phyloP scores from a whole-genome alignment of 1,139 yeast species.

The Martiniozyma asiatica region DNA sequence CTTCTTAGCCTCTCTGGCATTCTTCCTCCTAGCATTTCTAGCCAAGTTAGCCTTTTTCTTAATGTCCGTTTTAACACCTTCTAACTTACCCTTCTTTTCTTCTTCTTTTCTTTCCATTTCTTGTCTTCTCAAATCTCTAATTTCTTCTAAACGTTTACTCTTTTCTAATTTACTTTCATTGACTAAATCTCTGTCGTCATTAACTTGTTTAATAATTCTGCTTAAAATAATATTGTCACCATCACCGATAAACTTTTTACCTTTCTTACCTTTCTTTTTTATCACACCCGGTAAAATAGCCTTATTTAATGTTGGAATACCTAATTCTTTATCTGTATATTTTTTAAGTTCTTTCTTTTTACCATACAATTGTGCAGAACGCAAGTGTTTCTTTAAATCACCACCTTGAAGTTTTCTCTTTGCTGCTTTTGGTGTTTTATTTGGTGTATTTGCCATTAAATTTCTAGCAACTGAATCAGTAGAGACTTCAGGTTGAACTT shows the following conservation, averaged over 20 bases:
- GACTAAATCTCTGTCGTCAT: conserved; percentile 69
- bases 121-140: conserved; percentile 73
- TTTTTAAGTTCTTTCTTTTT: conserved; percentile 49
- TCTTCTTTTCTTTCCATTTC: conserved; percentile 81
- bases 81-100: conserved; percentile 55
- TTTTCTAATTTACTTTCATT: conserved; percentile 86
- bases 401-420: conserved; percentile 33
- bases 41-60: conserved; percentile 61
- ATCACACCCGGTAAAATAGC: conserved; percentile 82
- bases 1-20: conserved; percentile 38
- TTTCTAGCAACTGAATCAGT: conserved; percentile 57
- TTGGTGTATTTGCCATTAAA: conserved; percentile 48
- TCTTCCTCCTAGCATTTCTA: conserved; percentile 57
- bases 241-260: conserved; percentile 77
- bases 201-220: conserved; percentile 67
- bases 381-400: conserved; percentile 53
- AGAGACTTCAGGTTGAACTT: conserved; percentile 54
- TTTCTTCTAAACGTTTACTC: conserved; percentile 77
- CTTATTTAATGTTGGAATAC: conserved; percentile 67
- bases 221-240: conserved; percentile 50
- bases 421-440: conserved; percentile 47
- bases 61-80: conserved; percentile 67
- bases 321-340: conserved; percentile 67
- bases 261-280: conserved; percentile 68
- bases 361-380: conserved; percentile 55